These are phyloP conservation scores for Lepraria neglecta DNA, from an alignment of 495 filamentous ascomycete species.

Conservation along the genomic window DNA sequence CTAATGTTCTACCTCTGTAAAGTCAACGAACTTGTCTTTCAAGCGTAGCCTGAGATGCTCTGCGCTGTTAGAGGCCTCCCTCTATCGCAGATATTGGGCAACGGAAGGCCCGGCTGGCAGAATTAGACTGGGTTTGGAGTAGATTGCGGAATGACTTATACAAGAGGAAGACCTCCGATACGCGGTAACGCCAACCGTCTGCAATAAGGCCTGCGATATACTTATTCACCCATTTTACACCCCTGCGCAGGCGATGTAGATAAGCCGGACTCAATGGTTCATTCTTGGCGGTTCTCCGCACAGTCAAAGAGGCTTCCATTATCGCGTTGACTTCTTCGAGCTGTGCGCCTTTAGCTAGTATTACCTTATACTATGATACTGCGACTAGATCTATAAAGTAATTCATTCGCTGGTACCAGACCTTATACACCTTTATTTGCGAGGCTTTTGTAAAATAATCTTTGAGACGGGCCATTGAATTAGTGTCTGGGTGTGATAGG, in stretches of 20 bases:
- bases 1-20: not conserved
- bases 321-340: not conserved
- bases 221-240: not conserved
- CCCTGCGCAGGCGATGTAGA: not conserved
- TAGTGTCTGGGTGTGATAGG: too few species aligned
- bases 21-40: not conserved
- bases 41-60: not conserved
- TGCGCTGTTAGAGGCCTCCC: not conserved
- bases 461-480: too few species aligned
- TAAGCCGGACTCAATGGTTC: not conserved
- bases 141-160: not conserved
- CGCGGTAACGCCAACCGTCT: not conserved
- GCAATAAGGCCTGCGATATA: not conserved
- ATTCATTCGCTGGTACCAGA: not conserved
- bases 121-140: not conserved
- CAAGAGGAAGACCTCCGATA: not conserved
- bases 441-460: not conserved
- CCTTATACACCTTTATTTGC: not conserved
- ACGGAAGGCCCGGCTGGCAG: not conserved
- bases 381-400: not conserved
- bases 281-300: not conserved
- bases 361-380: not conserved
- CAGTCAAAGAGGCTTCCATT: not conserved
- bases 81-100: not conserved
- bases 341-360: not conserved